phyloP scores from a whole-genome alignment of 306 rosid genomes.

The Pyrus betulifolia region DNA sequence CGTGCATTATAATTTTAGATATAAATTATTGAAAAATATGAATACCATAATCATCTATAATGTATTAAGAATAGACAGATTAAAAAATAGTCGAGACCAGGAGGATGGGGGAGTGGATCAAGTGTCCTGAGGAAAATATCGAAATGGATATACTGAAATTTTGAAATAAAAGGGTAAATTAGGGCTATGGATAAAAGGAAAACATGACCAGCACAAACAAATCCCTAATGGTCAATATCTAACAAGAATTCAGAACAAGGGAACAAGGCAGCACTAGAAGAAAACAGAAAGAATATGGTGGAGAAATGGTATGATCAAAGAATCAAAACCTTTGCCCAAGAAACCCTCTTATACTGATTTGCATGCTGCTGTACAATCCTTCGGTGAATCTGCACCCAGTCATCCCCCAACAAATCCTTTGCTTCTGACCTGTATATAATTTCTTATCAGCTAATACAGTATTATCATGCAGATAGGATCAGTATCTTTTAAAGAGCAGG shows the following conservation, averaged over 20 bases:
- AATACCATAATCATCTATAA: not conserved
- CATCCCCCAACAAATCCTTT: slow-evolving; percentile 94
- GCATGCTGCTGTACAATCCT: slow-evolving; percentile 98
- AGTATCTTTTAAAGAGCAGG: not conserved
- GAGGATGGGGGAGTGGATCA: too few relatives aligned
- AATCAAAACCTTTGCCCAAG: slow-evolving; percentile 85
- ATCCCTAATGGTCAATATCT: not conserved
- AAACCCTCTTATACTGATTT: slow-evolving; percentile 90
- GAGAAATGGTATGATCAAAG: not conserved
- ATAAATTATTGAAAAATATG: not conserved
- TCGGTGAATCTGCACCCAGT: slow-evolving; percentile 98
- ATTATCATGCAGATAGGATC: slow-evolving; percentile 6
- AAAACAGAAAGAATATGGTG: not conserved
- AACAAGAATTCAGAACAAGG: not conserved
- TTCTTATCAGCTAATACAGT: not conserved
- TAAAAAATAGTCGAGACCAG: too few relatives aligned
- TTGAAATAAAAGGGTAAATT: not conserved
- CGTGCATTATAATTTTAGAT: not conserved
- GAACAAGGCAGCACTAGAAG: not conserved
- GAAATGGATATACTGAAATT: too few relatives aligned
- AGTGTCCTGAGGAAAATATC: too few relatives aligned
- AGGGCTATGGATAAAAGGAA: not conserved
- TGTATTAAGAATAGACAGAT: not conserved
- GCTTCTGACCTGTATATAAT: slow-evolving; percentile 75
- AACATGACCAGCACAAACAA: not conserved